These are phyloP conservation scores for Puya raimondii DNA, from an alignment of 176 grass and related monocot species.

Conservation along the genomic window DNA sequence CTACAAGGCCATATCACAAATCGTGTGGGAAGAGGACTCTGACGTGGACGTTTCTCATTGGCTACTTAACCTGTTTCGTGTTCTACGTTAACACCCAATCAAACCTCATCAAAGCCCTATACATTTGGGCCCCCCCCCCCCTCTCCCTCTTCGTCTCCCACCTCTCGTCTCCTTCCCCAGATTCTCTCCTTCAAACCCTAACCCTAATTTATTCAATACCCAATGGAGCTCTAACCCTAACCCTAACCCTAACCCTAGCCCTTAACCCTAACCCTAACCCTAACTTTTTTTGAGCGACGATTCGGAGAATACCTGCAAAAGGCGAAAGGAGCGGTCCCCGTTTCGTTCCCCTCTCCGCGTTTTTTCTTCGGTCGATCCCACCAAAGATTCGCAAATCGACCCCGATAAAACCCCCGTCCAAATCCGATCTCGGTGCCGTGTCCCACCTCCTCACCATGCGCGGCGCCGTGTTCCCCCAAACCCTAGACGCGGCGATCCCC, in stretches of 20 bases:
- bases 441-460: constrained; percentile 25
- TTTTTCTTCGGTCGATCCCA: neutral
- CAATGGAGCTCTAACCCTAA: neutral
- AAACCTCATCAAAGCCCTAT: neutral
- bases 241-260: constrained; percentile 4
- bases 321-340: neutral
- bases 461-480: constrained; percentile 35
- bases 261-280: neutral
- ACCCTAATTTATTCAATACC: no score
- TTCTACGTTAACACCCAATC: neutral
- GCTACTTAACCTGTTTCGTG: neutral
- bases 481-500: neutral
- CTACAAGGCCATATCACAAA: neutral
- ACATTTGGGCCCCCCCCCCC: neutral
- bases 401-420: neutral
- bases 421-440: neutral
- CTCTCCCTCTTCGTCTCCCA: neutral
- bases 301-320: neutral
- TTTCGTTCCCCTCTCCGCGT: neutral
- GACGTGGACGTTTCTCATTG: neutral
- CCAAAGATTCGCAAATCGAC: neutral
- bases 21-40: neutral
- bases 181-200: neutral
- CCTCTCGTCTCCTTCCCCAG: neutral
- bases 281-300: neutral